Base-by-base conservation (phyloP, 164 flowering plant species). In the Protea cynaroides region DNA sequence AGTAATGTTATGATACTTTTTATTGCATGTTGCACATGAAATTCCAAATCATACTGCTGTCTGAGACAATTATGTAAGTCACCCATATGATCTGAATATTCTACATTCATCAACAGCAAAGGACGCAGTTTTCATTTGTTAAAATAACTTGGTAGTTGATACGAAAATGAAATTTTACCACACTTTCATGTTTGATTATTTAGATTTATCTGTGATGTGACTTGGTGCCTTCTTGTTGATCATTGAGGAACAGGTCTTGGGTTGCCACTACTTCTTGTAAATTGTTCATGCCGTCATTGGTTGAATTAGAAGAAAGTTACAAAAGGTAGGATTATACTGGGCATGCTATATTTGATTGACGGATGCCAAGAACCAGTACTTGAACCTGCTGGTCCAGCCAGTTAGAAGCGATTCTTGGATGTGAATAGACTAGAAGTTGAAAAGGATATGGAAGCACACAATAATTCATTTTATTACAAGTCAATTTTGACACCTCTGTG, bases 1-100 rank as follows among this genome's bases (percentile, higher is more conserved):
- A 84, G 86, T 77, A 71, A 61, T 57, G 55, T 56, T 25, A 21
- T 25, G 47, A 19, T 49, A 13, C 17, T 18, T 49, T 15, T 24
- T 40, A 25, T 23, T 19, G 0, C n/a, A 17, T 52, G 56, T 19
- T n/a, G 18, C 22, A 8, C 4, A 12, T 40, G 46, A 8, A 40
- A 40, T 29, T 29, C 34, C 5, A 29, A 29, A 29, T 40, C 46
- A 40, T 40, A 8, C 14, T 40, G 8, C 14, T 40, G 14, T 40
- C 8, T 12, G 46, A 40, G 46, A 8, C 10, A 0, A 4, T 8
- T 40, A 40, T 12, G 1, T 40, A 12, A 40, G 4, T 40, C 46
- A 40, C 46, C 4, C 14, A 40, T 8, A 40, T 37, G 40, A 37
- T 37, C 40, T 9, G 9, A 37, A 37, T 37, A 37, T 37, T 37